These are phyloP conservation scores for Ramaria sp. DNA, from an alignment of 768 basidiomycete species.

Conservation along the genomic window DNA sequence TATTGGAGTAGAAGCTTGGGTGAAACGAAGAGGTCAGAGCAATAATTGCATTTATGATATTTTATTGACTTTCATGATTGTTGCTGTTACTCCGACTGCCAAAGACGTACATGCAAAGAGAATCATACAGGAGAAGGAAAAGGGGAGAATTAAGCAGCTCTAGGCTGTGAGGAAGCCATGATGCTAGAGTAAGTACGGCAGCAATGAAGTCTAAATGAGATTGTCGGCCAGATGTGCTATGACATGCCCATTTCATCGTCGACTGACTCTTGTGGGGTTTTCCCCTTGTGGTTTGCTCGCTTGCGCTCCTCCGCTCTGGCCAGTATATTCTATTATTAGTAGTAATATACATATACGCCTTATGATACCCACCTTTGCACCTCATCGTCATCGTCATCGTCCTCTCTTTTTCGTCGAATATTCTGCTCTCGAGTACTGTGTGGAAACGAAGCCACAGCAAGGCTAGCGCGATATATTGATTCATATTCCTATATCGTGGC, in stretches of 20 bases:
- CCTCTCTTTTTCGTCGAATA: conserved; percentile 53
- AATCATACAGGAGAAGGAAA: conserved; percentile 74
- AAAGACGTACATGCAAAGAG: conserved; percentile 73
- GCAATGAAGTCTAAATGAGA: background rate
- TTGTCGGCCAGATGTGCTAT: background rate
- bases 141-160: conserved; percentile 68
- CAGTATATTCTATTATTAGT: background rate
- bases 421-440: conserved; percentile 32
- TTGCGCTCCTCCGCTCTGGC: conserved; percentile 34
- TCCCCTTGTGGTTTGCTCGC: conserved; percentile 16
- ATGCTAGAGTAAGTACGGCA: background rate
- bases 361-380: conserved; percentile 12
- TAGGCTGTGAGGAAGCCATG: conserved; percentile 23
- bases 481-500: conserved; percentile 64
- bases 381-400: conserved; percentile 63
- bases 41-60: background rate
- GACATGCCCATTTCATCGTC: conserved; percentile 7
- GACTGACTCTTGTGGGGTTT: background rate
- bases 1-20: conserved; percentile 85
- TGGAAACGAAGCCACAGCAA: conserved; percentile 55
- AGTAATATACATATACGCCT: background rate
- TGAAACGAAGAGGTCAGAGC: conserved; percentile 69
- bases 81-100: conserved; percentile 9
- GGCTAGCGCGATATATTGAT: conserved; percentile 76
- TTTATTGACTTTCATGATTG: background rate